Evolutionary conservation across 2,329 filamentous ascomycete genomes (phyloP).

Genomic region (Fusarium cicatricum): DNA sequence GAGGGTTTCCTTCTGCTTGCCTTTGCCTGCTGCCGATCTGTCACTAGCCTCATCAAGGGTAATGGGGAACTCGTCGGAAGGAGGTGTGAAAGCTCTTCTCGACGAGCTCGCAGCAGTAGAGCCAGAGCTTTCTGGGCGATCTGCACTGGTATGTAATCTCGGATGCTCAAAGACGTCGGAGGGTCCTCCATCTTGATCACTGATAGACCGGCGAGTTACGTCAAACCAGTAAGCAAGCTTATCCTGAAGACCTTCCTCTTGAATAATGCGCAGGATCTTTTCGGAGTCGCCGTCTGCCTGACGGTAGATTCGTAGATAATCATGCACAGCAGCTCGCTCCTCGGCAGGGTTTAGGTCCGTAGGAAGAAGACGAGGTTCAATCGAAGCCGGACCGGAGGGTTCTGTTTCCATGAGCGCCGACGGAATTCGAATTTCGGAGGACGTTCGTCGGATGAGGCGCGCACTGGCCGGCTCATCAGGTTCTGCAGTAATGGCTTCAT

Average conservation of each 20-base stretch:
- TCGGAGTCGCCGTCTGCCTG: conserved; percentile 67
- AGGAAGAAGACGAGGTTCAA: conserved; percentile 7
- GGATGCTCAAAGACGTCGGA: conserved; percentile 4
- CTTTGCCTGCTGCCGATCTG: conserved; percentile 17
- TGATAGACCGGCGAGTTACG: conserved; percentile 53
- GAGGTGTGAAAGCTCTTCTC: conserved; percentile 33
- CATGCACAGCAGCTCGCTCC: conserved; percentile 41
- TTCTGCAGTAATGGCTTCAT: conserved; percentile 21
- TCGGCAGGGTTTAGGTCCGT: conserved; percentile 7
- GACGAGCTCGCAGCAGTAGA: conserved; percentile 41
- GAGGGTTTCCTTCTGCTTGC: conserved; percentile 25
- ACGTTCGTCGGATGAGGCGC: conserved; percentile 21
- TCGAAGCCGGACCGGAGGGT: conserved; percentile 3
- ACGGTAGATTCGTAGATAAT: conserved; percentile 63
- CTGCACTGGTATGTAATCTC: not conserved
- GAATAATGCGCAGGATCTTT: conserved; percentile 67
- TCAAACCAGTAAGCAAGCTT: conserved; percentile 67
- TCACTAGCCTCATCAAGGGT: conserved; percentile 19
- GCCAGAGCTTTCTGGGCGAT: conserved; percentile 32
- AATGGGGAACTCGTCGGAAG: conserved; percentile 33
- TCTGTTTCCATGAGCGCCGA: conserved; percentile 16
- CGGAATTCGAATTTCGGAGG: conserved; percentile 19
- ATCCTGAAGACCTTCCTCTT: conserved; percentile 65
- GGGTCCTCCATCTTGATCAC: conserved; percentile 12
- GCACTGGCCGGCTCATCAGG: conserved; percentile 17